Evolutionary conservation across 164 flowering plant species (phyloP), one percentile per base, ranked within the genome.

Genomic region (Cinnamomum micranthum): DNA sequence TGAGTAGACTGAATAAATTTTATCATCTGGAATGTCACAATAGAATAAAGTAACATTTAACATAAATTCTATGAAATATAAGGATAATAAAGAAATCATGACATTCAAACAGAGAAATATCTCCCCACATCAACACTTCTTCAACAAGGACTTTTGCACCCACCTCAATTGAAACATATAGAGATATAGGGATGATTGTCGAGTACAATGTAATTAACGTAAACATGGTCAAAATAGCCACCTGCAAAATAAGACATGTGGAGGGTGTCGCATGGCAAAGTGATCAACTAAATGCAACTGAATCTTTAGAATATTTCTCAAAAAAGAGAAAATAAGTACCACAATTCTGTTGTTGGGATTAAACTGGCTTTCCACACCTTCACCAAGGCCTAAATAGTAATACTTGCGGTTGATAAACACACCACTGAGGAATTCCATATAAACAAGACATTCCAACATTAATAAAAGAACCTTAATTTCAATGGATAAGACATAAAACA

Each of bases 81-180:
- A 12, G 69, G 28, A 67, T 14, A 6, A 2, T 12, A 31, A 20
- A 67, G 47, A 17, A 67, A 67, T 28, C 20, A 55, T 55, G n/a
- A 3, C 6, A 31, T 19, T 31, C 17, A 19, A 17, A 28, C 20
- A 67, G 15, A 67, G 14, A 55, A 55, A 1, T 55, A 55, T 5
- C 47, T 41, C 6, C 60, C 41, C 13, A 35, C 22, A 67, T 15
- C 47, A 67, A 28, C 28, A 67, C 47, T 15, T 11, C 69, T 31
- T 15, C 20, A 9, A 33, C 47, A 12, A 28, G 28, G n/a, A 25
- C 28, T 17, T 13, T 66, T 19, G 67, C 67, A 74, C 83, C 62
- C 75, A 92, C 99, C 97, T 95, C 99, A 78, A 95, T 90, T 60
- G 99, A 93, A 76, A 95, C 99, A 87, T 95, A 95, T 17, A 93